Base-by-base conservation (phyloP, 176 grass and related monocot genomes). In the Carex cristatella region DNA sequence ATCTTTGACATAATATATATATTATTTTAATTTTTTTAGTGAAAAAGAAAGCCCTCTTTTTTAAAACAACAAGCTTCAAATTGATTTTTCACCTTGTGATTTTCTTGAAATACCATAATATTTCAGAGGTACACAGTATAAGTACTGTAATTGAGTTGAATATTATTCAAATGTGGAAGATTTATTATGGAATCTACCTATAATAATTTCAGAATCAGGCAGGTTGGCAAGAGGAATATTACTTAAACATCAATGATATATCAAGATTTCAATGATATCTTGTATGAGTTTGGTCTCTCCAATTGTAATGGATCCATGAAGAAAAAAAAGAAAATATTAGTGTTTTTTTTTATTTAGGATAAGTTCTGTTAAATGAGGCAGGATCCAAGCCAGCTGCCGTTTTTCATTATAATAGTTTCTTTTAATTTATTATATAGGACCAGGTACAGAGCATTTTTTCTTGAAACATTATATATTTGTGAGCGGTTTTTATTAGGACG, bases 271-370 rank as follows among this genome's bases (percentile, higher is more conserved):
- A 49, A 51, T 74, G 28, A 18, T 73, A 23, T 49, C 8, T 62
- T 81, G 7, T 62, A 23, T 81, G 46, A 78, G 37, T 63, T 81
- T 44, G 57, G 57, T 42, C 62, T 80, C 62, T 80, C 28, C 33
- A 60, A 2, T 38, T 61, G 57, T 6, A 7, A 38, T 54, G 4
- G 19, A 76, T 55, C 11, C 4, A 30, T 15, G 23, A 14, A 30
- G 46, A 55, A 7, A 9, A 8, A 46, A 46, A 55, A 55, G 7
- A 54, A 54, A 31, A 12, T 4, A 69, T 69, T 14, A 67, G n/a
- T 10, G 10, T 76, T 11, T 54, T 14, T 2, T 31, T 46, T 76
- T 76, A 30, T 53, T 76, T 54, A 31, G 4, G 3, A 28, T 6
- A 76, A 13, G 0, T 49, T 76, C 11, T 76, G 5, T 30, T 54